Evolutionary conservation across 1,139 yeast genomes (phyloP), one percentile per base, ranked within the genome.

Genomic region (Diutina pseudorugosa): DNA sequence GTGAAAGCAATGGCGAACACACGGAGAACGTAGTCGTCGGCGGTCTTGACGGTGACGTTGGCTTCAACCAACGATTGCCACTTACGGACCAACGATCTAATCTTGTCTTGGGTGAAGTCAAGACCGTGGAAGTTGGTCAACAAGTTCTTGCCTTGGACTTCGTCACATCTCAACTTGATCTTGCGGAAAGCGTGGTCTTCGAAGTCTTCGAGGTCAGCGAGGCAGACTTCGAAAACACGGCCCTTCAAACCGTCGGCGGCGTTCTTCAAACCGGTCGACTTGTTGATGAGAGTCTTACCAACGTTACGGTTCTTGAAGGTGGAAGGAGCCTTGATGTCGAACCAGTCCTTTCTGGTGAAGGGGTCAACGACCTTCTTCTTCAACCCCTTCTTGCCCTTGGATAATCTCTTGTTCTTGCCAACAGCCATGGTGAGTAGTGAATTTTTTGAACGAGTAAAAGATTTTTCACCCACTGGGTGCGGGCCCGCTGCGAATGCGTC

Each of bases 291-390:
- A 64, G 96, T 88, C 85, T 87, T 87, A 74, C 96, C 96, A 68
- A 86, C 95, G 69, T 85, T 85, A 76, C 95, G 85, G 85, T 85
- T 85, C 75, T 86, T 95, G 68, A 87, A 88, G 66, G 95, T 86
- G 69, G 95, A 82, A 69, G 96, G 96, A 62, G 96, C 96, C 81
- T 88, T 87, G 78, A 88, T 85, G 74, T 84, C 91, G 75, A 79
- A 88, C 96, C 96, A 87, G 69, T 87, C 95, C 80, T 88, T 88
- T 74, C 86, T 85, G 83, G 93, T 79, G 88, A 87, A 87, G 70
- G 95, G 95, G 82, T 87, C 95, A 65, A 86, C 91, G 72, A 83
- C 89, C 84, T 83, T 87, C 91, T 87, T 88, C 94, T 88, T 88
- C 75, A 85, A 75, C 70, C 95, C 95, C 79, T 87, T 88, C 89